Evolutionary conservation across 2,329 filamentous ascomycete genomes (phyloP), one percentile per base, ranked within the genome.

Genomic region (Bipolaris victoriae): DNA sequence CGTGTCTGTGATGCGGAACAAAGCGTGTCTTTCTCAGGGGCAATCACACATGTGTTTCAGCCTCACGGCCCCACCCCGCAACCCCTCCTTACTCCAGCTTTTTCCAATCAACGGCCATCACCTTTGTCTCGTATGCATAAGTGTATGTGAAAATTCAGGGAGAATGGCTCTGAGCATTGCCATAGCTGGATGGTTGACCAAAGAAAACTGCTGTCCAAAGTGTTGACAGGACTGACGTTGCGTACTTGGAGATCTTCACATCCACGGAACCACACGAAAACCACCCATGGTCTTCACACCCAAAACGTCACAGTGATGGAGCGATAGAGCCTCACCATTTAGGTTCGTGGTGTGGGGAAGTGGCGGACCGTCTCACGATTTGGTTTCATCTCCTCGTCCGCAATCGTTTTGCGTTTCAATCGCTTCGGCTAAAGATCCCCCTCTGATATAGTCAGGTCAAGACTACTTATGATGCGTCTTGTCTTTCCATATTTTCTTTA

Each of bases 311-410:
- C 47, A 40, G 47, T 5, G 15, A 13, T 20, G 15, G 24, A 9
- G 1, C 13, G 13, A 13, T 31, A 31, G 15, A 49, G 7, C 35
- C 26, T n/a, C 22, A 39, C 5, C 4, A 3, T 31, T 31, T 33
- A 33, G 26, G 15, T 9, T 33, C n/a, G 26, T 6, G 24, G 15
- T 11, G 33, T 22, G 20, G 22, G 6, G 15, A 7, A 50, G 44
- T 60, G 47, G 52, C 54, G 44, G 52, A 36, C 49, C 45, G 57
- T 58, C 55, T 59, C 55, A 55, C 49, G 58, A 49, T 40, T 15
- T 33, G 26, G 68, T 71, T 71, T 72, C 68, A 71, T 50, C 57
- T 60, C 41, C 57, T 46, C 60, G 58, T 62, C 59, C 62, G 60
- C 57, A 40, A 55, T 58, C 48, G 52, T 44, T 47, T 62, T 55